Base-by-base conservation (phyloP, 2,329 filamentous ascomycete species). In the Botryotinia globosa region DNA sequence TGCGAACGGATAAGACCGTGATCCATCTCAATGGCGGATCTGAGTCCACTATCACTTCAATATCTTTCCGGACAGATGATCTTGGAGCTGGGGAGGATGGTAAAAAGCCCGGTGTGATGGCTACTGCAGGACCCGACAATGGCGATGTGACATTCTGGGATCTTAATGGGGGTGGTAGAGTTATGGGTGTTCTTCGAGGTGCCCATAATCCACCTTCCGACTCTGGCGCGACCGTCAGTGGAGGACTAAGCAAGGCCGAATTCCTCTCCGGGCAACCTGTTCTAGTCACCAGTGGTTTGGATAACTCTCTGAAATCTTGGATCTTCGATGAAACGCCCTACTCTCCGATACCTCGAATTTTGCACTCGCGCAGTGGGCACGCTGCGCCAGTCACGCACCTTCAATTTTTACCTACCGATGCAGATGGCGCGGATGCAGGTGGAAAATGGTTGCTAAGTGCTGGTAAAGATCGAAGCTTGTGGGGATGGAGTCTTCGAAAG, bases 121-220 rank as follows among this genome's bases (percentile, higher is more conserved):
- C 95, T 12, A 98, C 96, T 0, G 90, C 94, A 14, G 94, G 93
- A 34, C 85, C 86, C 39, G 86, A 88, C 6, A 94, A 88, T 74
- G 95, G 96, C 48, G 96, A 99, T 81, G 88, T 99, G 62, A 97
- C 93, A 0, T 91, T 99, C 76, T 99, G 96, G 96, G 96, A 99
- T 81, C 85, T 99, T 72, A 98, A 98, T 80, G 87, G 92, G 54
- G 94, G 94, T 25, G 94, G 94, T 8, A 90, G 93, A 77, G 90
- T 97, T 72, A 93, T 92, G 83, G 94, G 96, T 65, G 89, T 97
- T 20, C 85, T 99, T 51, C 90, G 94, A 77, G 92, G 93, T 72
- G 96, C 95, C 0, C 96, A 99, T 81, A 93, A 94, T 76, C 91
- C 92, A 9, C 91, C 92, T 7, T 81, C 81, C 54, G 83, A 86